phyloP scores from a whole-genome alignment of 2,329 filamentous ascomycete species.

The Chrysoporthe deuterocubensis region DNA sequence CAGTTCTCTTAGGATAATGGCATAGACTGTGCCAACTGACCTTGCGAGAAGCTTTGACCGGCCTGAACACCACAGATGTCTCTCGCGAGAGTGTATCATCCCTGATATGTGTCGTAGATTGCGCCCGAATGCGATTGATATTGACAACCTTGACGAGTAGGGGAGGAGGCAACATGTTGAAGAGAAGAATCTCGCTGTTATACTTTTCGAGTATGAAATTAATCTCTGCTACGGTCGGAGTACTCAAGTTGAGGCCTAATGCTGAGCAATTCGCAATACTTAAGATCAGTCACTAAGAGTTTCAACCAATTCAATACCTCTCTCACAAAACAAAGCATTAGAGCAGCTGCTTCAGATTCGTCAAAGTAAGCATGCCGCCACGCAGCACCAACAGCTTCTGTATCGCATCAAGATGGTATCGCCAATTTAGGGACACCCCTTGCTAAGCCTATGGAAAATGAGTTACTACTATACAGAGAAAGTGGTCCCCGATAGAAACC shows the following conservation, averaged over 20 bases:
- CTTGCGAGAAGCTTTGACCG: slow-evolving; percentile 38
- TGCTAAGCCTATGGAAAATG: slow-evolving; percentile 35
- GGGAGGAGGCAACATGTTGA: slow-evolving; percentile 37
- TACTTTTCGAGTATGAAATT: slow-evolving; percentile 35
- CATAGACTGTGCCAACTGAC: slow-evolving; percentile 38
- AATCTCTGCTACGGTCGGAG: slow-evolving; percentile 34
- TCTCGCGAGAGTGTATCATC: slow-evolving; percentile 27
- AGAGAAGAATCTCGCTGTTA: slow-evolving; percentile 28
- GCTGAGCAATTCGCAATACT: slow-evolving; percentile 41
- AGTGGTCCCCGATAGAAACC: too few species aligned
- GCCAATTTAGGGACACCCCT: slow-evolving; percentile 39
- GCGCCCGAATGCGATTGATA: slow-evolving; percentile 42
- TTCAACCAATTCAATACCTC: slow-evolving; percentile 12
- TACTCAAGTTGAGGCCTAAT: slow-evolving; percentile 35
- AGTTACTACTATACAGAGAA: too few species aligned
- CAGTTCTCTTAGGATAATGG: slow-evolving; percentile 33
- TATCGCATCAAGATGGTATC: slow-evolving; percentile 41
- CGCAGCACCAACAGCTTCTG: slow-evolving; percentile 39
- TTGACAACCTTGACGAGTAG: slow-evolving; percentile 41
- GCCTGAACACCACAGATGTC: slow-evolving; percentile 33
- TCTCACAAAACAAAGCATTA: slow-evolving; percentile 35
- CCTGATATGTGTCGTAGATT: slow-evolving; percentile 12
- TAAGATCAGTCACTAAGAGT: slow-evolving; percentile 22
- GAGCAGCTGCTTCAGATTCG: slow-evolving; percentile 30
- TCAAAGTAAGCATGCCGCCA: slow-evolving; percentile 37